Conservation (phyloP, 495 filamentous ascomycete genomes). For the Xylaria flabelliformis region DNA sequence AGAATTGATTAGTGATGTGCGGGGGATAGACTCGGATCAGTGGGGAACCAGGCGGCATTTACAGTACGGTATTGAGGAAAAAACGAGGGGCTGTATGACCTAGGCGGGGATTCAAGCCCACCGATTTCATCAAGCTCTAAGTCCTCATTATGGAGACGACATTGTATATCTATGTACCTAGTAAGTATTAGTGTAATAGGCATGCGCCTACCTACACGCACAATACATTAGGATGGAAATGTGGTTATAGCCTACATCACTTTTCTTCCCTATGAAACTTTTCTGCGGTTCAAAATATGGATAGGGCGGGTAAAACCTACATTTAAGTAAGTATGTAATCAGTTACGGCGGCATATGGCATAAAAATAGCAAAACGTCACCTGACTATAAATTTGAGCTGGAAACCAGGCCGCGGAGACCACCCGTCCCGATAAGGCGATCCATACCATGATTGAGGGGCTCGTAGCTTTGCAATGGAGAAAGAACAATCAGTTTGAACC, state of each 20-base stretch:
- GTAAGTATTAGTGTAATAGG: background rate
- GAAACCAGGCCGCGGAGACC: constrained; percentile 21
- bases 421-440: constrained; percentile 18
- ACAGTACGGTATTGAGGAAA: background rate
- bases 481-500: background rate
- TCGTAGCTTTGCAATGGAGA: background rate
- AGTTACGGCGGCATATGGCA: background rate
- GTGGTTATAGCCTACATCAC: background rate
- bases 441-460: background rate
- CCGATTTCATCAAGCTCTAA: background rate
- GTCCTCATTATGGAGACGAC: background rate
- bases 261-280: no score
- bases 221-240: background rate
- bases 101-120: background rate
- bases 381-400: constrained; percentile 23
- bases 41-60: constrained; percentile 17
- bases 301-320: background rate
- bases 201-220: background rate
- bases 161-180: background rate
- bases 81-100: constrained; percentile 10
- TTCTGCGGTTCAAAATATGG: background rate
- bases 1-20: constrained; percentile 19
- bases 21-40: constrained; percentile 7
- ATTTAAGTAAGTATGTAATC: background rate
- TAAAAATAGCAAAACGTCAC: constrained; percentile 27